Percentiles rank a stretch among this genome's conserved stretches.
Evolutionary conservation across 257 asterid species (phyloP).

Genomic region (Lavandula angustifolia): DNA sequence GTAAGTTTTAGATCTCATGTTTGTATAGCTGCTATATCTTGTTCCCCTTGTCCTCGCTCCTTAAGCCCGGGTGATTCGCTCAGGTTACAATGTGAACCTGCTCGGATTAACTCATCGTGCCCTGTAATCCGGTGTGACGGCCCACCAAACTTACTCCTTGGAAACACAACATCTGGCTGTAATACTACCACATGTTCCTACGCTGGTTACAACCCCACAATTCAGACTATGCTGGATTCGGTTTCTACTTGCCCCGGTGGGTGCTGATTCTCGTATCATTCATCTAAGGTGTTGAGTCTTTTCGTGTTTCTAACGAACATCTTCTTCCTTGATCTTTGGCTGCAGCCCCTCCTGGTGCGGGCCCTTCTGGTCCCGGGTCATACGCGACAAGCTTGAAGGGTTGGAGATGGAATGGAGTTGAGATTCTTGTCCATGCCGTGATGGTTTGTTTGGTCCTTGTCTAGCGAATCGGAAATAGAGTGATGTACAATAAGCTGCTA

Average conservation of each 20-base stretch:
- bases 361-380: constrained; percentile 26
- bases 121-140: constrained; percentile 54
- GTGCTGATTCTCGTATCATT: constrained; percentile 22
- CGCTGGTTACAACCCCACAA: constrained; percentile 56
- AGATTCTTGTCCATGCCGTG: constrained; percentile 34
- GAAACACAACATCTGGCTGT: constrained; percentile 55
- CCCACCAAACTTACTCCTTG: constrained; percentile 41
- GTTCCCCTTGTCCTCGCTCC: not conserved
- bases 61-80: not conserved
- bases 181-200: constrained; percentile 60
- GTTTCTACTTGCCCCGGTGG: constrained; percentile 69
- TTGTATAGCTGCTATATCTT: not conserved
- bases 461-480: constrained; percentile 25
- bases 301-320: not conserved
- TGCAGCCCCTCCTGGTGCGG: constrained; percentile 37
- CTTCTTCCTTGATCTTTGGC: constrained; percentile 8
- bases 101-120: constrained; percentile 57
- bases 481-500: too few relatives aligned
- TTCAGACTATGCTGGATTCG: constrained; percentile 39
- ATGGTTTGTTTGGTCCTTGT: constrained; percentile 36
- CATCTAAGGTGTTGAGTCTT: not conserved
- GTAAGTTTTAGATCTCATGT: constrained; percentile 43
- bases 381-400: constrained; percentile 33
- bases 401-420: constrained; percentile 41
- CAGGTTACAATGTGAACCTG: constrained; percentile 73